phyloP scores from a whole-genome alignment of 2,329 filamentous ascomycete genomes.

The Ophiosphaerella herpotricha region DNA sequence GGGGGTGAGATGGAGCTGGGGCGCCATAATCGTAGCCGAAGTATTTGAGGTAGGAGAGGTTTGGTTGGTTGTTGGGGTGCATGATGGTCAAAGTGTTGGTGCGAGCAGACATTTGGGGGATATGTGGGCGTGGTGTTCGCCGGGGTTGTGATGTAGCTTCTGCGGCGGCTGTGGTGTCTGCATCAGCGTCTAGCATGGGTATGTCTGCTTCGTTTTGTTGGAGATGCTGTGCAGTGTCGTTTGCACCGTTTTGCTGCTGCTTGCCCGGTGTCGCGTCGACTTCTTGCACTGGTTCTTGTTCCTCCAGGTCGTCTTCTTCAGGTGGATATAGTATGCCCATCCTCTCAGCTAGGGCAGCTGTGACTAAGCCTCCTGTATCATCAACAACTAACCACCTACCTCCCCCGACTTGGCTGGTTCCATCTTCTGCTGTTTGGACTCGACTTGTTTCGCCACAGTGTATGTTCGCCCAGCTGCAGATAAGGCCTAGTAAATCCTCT shows the following conservation, averaged over 20 bases:
- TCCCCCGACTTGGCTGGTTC: constrained; percentile 47
- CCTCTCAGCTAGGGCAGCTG: constrained; percentile 83
- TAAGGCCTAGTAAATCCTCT: constrained; percentile 78
- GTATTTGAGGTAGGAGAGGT: constrained; percentile 84
- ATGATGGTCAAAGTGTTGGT: constrained; percentile 81
- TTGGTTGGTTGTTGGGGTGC: constrained; percentile 83
- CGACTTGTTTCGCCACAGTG: constrained; percentile 66
- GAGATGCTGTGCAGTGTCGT: constrained; percentile 3
- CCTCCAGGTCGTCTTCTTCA: constrained; percentile 33
- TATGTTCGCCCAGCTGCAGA: constrained; percentile 89
- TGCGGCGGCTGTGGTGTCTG: constrained; percentile 10
- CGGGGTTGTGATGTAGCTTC: constrained; percentile 28
- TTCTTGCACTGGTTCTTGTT: constrained; percentile 1
- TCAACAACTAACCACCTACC: constrained; percentile 83
- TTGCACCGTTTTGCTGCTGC: constrained; percentile 5
- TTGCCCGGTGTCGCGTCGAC: constrained; percentile 1
- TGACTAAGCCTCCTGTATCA: constrained; percentile 81
- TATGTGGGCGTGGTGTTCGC: constrained; percentile 37
- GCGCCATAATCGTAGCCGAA: constrained; percentile 79
- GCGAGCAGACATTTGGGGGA: constrained; percentile 64
- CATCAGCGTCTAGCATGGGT: constrained; percentile 23
- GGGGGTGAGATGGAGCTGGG: constrained; percentile 69
- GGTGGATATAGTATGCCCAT: constrained; percentile 76
- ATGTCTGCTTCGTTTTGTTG: constrained; percentile 17
- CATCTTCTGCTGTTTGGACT: constrained; percentile 34